Conservation (phyloP, 306 rosid genomes). For the Corylus avellana region DNA sequence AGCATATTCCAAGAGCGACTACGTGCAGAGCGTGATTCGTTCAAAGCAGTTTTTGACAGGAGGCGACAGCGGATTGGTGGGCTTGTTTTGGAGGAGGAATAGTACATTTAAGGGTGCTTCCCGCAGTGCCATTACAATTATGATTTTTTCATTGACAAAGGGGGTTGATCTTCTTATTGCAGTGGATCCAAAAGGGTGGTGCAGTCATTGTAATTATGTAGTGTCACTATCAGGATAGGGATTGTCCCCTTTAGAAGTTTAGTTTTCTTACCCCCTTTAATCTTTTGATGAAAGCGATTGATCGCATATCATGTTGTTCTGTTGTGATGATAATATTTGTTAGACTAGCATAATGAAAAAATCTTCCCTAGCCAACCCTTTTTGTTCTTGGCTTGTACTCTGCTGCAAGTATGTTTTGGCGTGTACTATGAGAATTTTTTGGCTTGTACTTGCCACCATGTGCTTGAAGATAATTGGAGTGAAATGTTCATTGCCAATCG, state of each 20-base stretch:
- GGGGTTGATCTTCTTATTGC: background rate
- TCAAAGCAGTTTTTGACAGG: conserved; percentile 81
- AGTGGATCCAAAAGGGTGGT: background rate
- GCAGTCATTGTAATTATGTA: background rate
- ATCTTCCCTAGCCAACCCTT: background rate
- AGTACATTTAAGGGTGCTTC: conserved; percentile 23
- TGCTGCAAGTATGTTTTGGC: background rate
- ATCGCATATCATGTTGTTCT: background rate
- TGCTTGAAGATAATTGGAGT: too few relatives aligned
- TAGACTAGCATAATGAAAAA: background rate
- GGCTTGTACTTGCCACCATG: too few relatives aligned
- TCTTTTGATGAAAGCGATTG: background rate
- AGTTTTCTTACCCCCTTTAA: background rate
- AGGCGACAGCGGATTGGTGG: conserved; percentile 81
- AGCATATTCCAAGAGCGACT: conserved; percentile 66
- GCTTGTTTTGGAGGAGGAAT: conserved; percentile 67
- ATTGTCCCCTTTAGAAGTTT: background rate
- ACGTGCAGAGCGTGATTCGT: conserved; percentile 82
- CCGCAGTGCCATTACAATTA: background rate
- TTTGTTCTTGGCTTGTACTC: background rate
- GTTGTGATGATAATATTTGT: background rate
- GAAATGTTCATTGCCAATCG: too few relatives aligned
- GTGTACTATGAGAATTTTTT: background rate
- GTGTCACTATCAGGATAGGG: background rate
- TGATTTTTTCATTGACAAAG: too few relatives aligned